Evolutionary conservation across 2,329 filamentous ascomycete genomes (phyloP).

Genomic region (Leptographium radiaticola): DNA sequence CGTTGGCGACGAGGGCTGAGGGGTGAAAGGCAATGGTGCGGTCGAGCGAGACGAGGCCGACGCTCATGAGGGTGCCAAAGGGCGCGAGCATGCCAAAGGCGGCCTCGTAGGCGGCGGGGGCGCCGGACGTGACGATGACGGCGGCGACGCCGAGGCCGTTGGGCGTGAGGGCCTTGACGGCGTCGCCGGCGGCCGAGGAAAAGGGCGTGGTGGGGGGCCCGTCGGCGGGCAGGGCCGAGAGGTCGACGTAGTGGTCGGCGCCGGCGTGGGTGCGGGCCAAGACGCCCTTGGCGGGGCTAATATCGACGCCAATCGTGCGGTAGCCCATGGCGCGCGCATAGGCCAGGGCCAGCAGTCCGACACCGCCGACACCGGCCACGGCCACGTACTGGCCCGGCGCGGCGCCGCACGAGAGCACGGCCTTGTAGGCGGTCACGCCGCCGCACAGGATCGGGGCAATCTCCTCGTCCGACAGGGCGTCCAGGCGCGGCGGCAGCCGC

Average conservation of each 20-base stretch:
- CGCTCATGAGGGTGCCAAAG: slow-evolving; percentile 26
- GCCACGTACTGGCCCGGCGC: slow-evolving; percentile 23
- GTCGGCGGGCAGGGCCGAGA: slow-evolving; percentile 7
- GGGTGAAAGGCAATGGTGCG: slow-evolving; percentile 20
- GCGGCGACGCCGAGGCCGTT: slow-evolving; percentile 14
- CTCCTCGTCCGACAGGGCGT: slow-evolving; percentile 20
- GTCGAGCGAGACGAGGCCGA: slow-evolving; percentile 21
- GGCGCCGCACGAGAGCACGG: slow-evolving; percentile 19
- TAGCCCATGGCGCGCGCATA: slow-evolving; percentile 29
- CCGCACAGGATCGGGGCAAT: slow-evolving; percentile 28
- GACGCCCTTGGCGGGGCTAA: slow-evolving; percentile 17
- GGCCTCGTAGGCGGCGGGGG: slow-evolving; percentile 19
- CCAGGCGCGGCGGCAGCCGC: slow-evolving; percentile 16
- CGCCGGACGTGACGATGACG: slow-evolving; percentile 20
- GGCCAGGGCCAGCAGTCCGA: slow-evolving; percentile 24
- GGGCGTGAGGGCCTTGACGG: slow-evolving; percentile 14
- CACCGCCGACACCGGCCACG: slow-evolving; percentile 25
- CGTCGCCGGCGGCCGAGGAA: slow-evolving; percentile 11
- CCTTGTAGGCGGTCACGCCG: slow-evolving; percentile 30
- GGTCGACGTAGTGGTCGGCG: slow-evolving; percentile 26
- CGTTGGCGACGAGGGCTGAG: slow-evolving; percentile 20
- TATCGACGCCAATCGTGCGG: slow-evolving; percentile 25
- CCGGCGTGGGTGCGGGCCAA: slow-evolving; percentile 14
- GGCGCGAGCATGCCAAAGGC: slow-evolving; percentile 21
- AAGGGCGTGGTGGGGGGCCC: slow-evolving; percentile 1